phyloP scores from a whole-genome alignment of 371 early-diverging fungal genomes.

The Funneliformis caledonium region DNA sequence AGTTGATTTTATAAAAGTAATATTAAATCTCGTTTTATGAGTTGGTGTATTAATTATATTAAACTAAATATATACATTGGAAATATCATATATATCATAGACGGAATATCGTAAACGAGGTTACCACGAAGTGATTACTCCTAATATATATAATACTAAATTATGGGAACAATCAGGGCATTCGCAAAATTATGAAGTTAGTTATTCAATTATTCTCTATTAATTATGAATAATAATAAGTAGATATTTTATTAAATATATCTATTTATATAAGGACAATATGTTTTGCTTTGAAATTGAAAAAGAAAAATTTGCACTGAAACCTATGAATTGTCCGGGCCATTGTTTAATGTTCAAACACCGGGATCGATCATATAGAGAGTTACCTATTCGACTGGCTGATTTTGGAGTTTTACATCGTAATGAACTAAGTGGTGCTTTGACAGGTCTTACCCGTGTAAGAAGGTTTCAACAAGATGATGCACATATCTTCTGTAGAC shows the following conservation, averaged over 20 bases:
- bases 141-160: conserved; percentile 92
- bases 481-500: conserved; percentile 94
- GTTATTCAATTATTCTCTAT: conserved; percentile 63
- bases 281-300: conserved; percentile 96
- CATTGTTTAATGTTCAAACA: conserved; percentile 93
- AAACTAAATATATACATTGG: background rate
- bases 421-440: conserved; percentile 93
- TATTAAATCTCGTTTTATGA: background rate
- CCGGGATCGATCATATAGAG: conserved; percentile 84
- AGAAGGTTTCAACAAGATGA: conserved; percentile 98
- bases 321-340: conserved; percentile 99
- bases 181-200: conserved; percentile 92
- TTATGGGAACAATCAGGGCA: conserved; percentile 97
- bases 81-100: background rate
- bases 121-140: conserved; percentile 95
- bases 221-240: conserved; percentile 46
- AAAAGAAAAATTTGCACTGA: conserved; percentile 80
- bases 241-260: conserved; percentile 28
- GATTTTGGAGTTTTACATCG: conserved; percentile 95
- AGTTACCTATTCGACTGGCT: conserved; percentile 90
- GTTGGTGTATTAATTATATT: background rate
- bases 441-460: conserved; percentile 93
- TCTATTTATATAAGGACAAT: conserved; percentile 58
- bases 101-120: conserved; percentile 88
- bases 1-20: conserved; percentile 58